phyloP scores from a whole-genome alignment of 2,329 filamentous ascomycete genomes.

The Alternaria angustiovoidea region DNA sequence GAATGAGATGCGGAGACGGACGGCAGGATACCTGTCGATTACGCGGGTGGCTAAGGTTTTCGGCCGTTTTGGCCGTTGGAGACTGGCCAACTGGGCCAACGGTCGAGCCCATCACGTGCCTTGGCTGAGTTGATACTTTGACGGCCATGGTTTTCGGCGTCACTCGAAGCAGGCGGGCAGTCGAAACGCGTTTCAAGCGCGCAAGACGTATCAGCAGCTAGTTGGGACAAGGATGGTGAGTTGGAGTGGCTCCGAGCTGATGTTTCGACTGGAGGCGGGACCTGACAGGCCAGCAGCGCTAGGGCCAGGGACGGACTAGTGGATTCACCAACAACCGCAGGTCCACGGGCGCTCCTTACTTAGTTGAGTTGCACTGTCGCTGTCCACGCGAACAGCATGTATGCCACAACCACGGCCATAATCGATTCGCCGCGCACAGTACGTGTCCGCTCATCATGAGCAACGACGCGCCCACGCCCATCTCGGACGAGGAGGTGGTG shows the following conservation, averaged over 20 bases:
- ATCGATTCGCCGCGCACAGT: constrained; percentile 13
- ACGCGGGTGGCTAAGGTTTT: constrained; percentile 13
- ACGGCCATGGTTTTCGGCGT: not conserved
- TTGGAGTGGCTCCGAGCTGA: constrained; percentile 19
- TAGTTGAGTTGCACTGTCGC: constrained; percentile 12
- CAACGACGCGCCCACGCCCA: constrained; percentile 53
- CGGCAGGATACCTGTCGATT: constrained; percentile 9
- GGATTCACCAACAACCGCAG: constrained; percentile 1
- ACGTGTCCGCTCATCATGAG: constrained; percentile 43
- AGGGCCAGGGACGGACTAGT: constrained; percentile 14
- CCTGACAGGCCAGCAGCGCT: constrained; percentile 14
- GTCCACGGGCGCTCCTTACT: constrained; percentile 18
- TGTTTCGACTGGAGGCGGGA: constrained; percentile 22
- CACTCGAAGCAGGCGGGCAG: not conserved
- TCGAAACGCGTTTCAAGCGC: constrained; percentile 12
- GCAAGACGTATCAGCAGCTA: constrained; percentile 15
- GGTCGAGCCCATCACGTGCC: constrained; percentile 9
- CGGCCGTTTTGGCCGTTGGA: constrained; percentile 17
- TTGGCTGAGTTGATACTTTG: not conserved
- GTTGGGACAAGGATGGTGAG: constrained; percentile 11
- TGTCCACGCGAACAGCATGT: constrained; percentile 18
- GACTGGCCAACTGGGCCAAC: constrained; percentile 10
- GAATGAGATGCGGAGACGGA: not conserved
- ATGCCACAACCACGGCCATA: constrained; percentile 8
- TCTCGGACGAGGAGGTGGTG: constrained; percentile 71